Conservation (phyloP, 345 rosid genomes). For the Erucastrum elatum region DNA sequence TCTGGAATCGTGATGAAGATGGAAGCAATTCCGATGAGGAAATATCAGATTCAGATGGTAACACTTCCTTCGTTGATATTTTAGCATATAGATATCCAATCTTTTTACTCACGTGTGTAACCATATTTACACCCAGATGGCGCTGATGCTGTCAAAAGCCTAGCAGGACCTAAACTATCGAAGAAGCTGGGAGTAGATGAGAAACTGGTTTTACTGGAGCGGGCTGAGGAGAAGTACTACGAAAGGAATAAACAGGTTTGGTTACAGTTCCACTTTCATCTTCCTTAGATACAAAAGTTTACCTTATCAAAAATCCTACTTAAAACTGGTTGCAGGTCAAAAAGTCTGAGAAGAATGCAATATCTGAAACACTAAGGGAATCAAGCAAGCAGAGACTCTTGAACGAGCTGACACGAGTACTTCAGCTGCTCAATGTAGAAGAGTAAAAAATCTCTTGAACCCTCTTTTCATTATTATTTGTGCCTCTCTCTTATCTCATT, state of each 20-base stretch:
- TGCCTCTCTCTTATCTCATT: neutral
- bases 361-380: conserved; percentile 65
- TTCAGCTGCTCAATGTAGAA: conserved; percentile 52
- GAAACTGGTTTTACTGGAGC: conserved; percentile 66
- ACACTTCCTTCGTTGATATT: neutral
- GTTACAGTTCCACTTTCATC: conserved; percentile 4
- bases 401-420: conserved; percentile 56
- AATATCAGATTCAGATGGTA: conserved; percentile 87
- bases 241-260: conserved; percentile 61
- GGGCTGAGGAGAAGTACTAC: conserved; percentile 69
- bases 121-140: conserved; percentile 45
- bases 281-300: conserved; percentile 3
- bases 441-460: conserved; percentile 21
- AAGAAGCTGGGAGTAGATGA: conserved; percentile 57
- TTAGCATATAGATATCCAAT: neutral
- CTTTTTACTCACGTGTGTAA: neutral
- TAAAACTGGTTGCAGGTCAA: conserved; percentile 46
- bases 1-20: conserved; percentile 88
- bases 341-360: conserved; percentile 61
- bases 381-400: conserved; percentile 70
- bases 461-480: neutral
- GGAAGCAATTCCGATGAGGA: conserved; percentile 81
- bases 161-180: conserved; percentile 48
- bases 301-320: conserved; percentile 13
- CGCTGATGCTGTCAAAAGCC: conserved; percentile 45